Percentiles rank a stretch among this genome's conserved stretches.
Evolutionary conservation across 768 basidiomycete species (phyloP).

Genomic region (Fomitopsis serialis): DNA sequence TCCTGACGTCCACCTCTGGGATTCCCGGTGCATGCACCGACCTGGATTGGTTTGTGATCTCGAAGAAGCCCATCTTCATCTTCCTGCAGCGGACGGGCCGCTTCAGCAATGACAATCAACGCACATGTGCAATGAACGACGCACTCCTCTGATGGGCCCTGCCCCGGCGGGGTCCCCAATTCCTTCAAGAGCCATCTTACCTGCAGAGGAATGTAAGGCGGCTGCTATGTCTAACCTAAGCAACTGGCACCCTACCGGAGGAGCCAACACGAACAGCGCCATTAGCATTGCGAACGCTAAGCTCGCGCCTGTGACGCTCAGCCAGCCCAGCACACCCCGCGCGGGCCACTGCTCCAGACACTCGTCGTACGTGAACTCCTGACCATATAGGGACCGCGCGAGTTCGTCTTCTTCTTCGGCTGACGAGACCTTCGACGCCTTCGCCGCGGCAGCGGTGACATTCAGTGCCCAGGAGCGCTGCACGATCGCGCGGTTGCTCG

Average conservation of each 20-base stretch:
- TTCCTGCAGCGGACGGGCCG: conserved; percentile 28
- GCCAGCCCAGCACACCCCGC: conserved; percentile 21
- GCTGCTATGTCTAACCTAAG: not conserved
- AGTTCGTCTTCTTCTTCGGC: conserved; percentile 14
- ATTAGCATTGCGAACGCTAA: conserved; percentile 20
- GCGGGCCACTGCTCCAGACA: conserved; percentile 35
- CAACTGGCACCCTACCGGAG: conserved; percentile 21
- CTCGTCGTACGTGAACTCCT: conserved; percentile 74
- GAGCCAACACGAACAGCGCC: conserved; percentile 8
- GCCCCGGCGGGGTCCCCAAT: conserved; percentile 46
- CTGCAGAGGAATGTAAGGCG: conserved; percentile 28
- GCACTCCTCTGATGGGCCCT: conserved; percentile 63
- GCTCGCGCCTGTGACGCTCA: conserved; percentile 39
- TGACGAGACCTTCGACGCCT: conserved; percentile 1
- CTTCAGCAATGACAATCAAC: not conserved
- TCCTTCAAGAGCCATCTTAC: conserved; percentile 52
- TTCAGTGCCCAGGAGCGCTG: conserved; percentile 53
- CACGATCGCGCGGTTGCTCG: conserved; percentile 43
- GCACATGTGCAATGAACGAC: conserved; percentile 22
- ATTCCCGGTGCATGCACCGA: conserved; percentile 40
- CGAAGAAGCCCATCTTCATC: conserved; percentile 54
- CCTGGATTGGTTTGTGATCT: conserved; percentile 66
- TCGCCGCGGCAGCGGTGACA: conserved; percentile 26
- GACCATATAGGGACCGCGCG: conserved; percentile 47
- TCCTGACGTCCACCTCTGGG: conserved; percentile 46